phyloP scores from a whole-genome alignment of 495 filamentous ascomycete genomes.

The Thermochaetoides thermophila region DNA sequence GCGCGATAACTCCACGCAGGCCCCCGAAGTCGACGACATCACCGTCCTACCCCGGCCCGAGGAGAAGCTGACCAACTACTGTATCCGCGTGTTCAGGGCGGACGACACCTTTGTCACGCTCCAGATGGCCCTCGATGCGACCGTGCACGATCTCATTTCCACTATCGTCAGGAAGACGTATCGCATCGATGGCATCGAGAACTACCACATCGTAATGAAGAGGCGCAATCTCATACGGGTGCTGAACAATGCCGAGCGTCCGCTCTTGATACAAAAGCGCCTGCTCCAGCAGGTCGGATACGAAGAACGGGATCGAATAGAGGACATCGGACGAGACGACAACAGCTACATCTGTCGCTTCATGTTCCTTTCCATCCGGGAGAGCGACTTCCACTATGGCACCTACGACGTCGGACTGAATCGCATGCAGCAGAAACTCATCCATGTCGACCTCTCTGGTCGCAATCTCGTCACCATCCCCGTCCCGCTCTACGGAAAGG shows the following conservation, averaged over 20 bases:
- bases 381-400: slow-evolving; percentile 53
- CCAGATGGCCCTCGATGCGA: slow-evolving; percentile 62
- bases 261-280: slow-evolving; percentile 82
- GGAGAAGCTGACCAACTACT: slow-evolving; percentile 57
- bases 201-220: slow-evolving; percentile 87
- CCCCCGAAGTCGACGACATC: slow-evolving; percentile 44
- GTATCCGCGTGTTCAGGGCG: slow-evolving; percentile 86
- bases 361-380: slow-evolving; percentile 75
- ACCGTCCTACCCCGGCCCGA: slow-evolving; percentile 45
- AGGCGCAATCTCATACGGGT: slow-evolving; percentile 85
- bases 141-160: slow-evolving; percentile 67
- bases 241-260: slow-evolving; percentile 60
- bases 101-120: slow-evolving; percentile 91
- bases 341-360: slow-evolving; percentile 95
- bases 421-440: slow-evolving; percentile 77
- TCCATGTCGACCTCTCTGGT: slow-evolving; percentile 82
- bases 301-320: slow-evolving; percentile 69
- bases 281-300: slow-evolving; percentile 89
- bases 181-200: slow-evolving; percentile 72
- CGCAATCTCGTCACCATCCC: slow-evolving; percentile 90
- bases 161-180: slow-evolving; percentile 85
- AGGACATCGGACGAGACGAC: slow-evolving; percentile 94
- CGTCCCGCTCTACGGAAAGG: slow-evolving; percentile 81
- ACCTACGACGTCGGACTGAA: slow-evolving; percentile 60
- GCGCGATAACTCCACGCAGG: slow-evolving; percentile 39